A percentile compares a stretch with the other conserved stretches of the same genome.
Evolutionary conservation across 176 grass and related monocot genomes (phyloP).

Genomic region (Aegilops bicornis): DNA sequence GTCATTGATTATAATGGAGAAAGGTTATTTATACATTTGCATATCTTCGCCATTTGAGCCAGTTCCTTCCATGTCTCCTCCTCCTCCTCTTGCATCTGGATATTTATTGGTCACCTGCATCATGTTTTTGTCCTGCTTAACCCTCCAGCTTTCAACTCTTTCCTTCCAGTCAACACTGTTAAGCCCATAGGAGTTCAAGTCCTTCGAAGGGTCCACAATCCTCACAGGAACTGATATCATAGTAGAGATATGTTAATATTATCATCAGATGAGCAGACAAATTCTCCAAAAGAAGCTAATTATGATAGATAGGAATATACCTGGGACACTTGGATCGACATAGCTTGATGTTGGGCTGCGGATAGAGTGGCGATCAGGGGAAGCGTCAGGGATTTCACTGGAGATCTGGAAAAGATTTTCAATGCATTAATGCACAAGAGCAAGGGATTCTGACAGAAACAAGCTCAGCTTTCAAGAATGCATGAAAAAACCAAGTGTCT

Average conservation of each 20-base stretch:
- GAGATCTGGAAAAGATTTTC: slow-evolving; percentile 56
- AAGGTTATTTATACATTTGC: slow-evolving; percentile 62
- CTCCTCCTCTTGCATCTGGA: slow-evolving; percentile 84
- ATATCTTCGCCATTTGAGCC: slow-evolving; percentile 99
- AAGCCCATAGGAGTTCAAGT: slow-evolving; percentile 98
- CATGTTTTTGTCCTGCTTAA: slow-evolving; percentile 96
- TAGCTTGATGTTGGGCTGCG: slow-evolving; percentile 92
- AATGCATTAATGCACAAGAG: slow-evolving; percentile 8
- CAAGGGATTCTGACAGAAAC: slow-evolving; percentile 9
- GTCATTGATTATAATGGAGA: slow-evolving; percentile 10
- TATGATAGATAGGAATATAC: slow-evolving; percentile 41
- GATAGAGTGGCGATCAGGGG: slow-evolving; percentile 95
- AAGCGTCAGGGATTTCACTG: slow-evolving; percentile 93
- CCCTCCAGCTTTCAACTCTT: slow-evolving; percentile 97
- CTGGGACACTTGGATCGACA: slow-evolving; percentile 95
- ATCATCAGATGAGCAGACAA: neutral
- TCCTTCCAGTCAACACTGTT: slow-evolving; percentile 96
- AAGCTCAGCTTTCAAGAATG: neutral
- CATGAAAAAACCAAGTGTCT: slow-evolving; percentile 6
- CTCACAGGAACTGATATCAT: slow-evolving; percentile 92
- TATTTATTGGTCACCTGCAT: slow-evolving; percentile 90
- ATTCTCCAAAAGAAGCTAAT: neutral
- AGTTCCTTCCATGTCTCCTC: slow-evolving; percentile 95
- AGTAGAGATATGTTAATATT: slow-evolving; percentile 32
- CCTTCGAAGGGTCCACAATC: slow-evolving; percentile 97